A percentile compares a stretch with the other conserved stretches of the same genome.
Conservation (phyloP, 2,329 filamentous ascomycete genomes). For the Penicillium expansum region DNA sequence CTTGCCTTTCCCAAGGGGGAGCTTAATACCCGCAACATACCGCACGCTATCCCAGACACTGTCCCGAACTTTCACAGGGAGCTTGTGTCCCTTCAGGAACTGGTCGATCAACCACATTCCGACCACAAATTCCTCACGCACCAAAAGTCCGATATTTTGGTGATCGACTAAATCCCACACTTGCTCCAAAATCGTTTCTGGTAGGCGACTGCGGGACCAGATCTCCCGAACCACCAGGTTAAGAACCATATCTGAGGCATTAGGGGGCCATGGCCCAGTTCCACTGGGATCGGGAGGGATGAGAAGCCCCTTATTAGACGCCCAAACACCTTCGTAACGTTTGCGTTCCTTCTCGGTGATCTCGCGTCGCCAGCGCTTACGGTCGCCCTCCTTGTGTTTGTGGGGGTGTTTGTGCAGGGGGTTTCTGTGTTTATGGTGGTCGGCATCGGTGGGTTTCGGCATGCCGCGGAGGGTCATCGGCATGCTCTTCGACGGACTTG, state of each 20-base stretch:
- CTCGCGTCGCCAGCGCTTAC: conserved; percentile 45
- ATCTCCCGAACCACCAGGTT: conserved; percentile 50
- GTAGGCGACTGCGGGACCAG: conserved; percentile 48
- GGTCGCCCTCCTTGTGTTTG: conserved; percentile 50
- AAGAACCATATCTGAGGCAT: conserved; percentile 40
- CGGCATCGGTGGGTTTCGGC: conserved; percentile 37
- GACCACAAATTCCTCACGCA: conserved; percentile 49
- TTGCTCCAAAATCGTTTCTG: conserved; percentile 39
- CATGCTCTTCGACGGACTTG: conserved; percentile 40
- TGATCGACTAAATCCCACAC: conserved; percentile 49
- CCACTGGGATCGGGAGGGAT: conserved; percentile 23
- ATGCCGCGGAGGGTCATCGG: conserved; percentile 44
- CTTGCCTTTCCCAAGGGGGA: conserved; percentile 5
- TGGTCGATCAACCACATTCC: conserved; percentile 53
- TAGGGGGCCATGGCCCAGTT: conserved; percentile 21
- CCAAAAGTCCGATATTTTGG: conserved; percentile 38
- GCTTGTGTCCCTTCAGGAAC: conserved; percentile 47
- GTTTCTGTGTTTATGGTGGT: conserved; percentile 32
- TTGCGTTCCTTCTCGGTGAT: conserved; percentile 47
- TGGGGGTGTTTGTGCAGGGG: conserved; percentile 47
- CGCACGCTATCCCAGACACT: conserved; percentile 50
- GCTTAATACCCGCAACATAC: conserved; percentile 40
- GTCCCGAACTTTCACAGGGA: conserved; percentile 45
- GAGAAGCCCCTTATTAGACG: conserved; percentile 47
- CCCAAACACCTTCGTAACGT: conserved; percentile 52